Percentiles rank a stretch among this genome's conserved stretches.
Conservation (phyloP, 352 stramenopile genomes). For the Phytopythium montanum region DNA sequence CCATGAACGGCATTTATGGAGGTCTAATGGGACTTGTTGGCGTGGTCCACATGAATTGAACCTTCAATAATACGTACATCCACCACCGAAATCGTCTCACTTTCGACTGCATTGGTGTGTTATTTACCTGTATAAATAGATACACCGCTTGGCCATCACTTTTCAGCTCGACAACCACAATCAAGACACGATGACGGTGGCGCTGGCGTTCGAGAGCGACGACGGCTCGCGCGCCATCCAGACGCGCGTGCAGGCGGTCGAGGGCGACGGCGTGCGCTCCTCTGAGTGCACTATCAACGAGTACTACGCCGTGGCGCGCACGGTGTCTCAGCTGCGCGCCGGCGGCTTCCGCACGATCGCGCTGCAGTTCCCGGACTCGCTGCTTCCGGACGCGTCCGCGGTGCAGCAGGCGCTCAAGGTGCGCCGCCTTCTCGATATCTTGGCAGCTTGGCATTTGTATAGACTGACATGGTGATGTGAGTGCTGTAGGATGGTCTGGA, state of each 20-base stretch:
- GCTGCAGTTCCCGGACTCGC: constrained; percentile 95
- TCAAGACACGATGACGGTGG: constrained; percentile 45
- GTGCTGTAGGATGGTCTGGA: constrained; percentile 27
- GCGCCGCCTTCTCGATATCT: background rate
- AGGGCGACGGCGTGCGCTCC: constrained; percentile 47
- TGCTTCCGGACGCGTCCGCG: constrained; percentile 84
- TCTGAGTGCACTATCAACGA: constrained; percentile 29
- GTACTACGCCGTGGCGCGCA: constrained; percentile 71
- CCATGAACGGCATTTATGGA: background rate
- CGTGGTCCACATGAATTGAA: background rate
- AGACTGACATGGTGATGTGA: background rate
- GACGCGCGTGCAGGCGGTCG: constrained; percentile 53
- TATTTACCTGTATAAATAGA: background rate
- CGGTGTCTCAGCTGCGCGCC: constrained; percentile 46
- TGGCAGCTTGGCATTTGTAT: too few species aligned
- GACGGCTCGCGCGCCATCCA: constrained; percentile 76
- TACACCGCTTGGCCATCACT: background rate
- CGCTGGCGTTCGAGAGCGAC: constrained; percentile 77
- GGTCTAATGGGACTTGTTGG: background rate
- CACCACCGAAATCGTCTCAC: background rate
- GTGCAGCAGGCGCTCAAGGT: constrained; percentile 80
- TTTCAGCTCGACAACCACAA: background rate
- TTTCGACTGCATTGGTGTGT: background rate
- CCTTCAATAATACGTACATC: background rate
- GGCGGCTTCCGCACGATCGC: constrained; percentile 81